phyloP scores from a whole-genome alignment of 495 filamentous ascomycete species.

The Penicillium waksmanii region DNA sequence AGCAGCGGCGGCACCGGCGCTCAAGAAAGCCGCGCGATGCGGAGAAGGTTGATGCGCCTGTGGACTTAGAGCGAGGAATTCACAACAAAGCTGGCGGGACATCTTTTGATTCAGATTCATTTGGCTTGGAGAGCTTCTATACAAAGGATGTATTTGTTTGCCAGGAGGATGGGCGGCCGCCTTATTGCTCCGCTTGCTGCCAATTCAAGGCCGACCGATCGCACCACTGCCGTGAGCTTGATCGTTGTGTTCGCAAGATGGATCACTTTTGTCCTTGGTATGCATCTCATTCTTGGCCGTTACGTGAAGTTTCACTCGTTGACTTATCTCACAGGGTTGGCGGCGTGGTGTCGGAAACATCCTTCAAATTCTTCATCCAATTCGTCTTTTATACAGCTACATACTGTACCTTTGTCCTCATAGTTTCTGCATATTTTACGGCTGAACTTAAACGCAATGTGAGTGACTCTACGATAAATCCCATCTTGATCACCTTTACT shows the following conservation, averaged over 20 bases:
- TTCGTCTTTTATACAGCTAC: constrained; percentile 73
- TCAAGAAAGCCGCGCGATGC: constrained; percentile 18
- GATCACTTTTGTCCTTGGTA: constrained; percentile 95
- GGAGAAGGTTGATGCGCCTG: constrained; percentile 31
- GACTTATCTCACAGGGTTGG: constrained; percentile 63
- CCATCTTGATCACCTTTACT: background rate
- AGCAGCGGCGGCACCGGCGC: constrained; percentile 23
- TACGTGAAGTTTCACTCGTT: constrained; percentile 7
- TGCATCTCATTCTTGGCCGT: constrained; percentile 14
- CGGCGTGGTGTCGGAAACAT: constrained; percentile 81
- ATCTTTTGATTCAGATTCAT: constrained; percentile 30
- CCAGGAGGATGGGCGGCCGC: constrained; percentile 74
- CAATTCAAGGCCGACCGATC: constrained; percentile 84
- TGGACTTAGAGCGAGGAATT: constrained; percentile 31
- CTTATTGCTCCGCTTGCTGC: constrained; percentile 77
- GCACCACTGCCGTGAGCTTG: constrained; percentile 82
- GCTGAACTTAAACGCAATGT: constrained; percentile 48
- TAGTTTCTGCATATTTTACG: constrained; percentile 60
- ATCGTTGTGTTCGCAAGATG: constrained; percentile 83
- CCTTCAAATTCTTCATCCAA: constrained; percentile 88
- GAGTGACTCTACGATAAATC: constrained; percentile 10
- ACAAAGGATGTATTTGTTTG: constrained; percentile 82
- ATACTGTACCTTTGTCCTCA: constrained; percentile 67
- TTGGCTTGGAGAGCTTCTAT: constrained; percentile 63
- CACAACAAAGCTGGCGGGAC: constrained; percentile 25